Conservation (phyloP, 352 stramenopile genomes). For the Phytophthora tubulina region DNA sequence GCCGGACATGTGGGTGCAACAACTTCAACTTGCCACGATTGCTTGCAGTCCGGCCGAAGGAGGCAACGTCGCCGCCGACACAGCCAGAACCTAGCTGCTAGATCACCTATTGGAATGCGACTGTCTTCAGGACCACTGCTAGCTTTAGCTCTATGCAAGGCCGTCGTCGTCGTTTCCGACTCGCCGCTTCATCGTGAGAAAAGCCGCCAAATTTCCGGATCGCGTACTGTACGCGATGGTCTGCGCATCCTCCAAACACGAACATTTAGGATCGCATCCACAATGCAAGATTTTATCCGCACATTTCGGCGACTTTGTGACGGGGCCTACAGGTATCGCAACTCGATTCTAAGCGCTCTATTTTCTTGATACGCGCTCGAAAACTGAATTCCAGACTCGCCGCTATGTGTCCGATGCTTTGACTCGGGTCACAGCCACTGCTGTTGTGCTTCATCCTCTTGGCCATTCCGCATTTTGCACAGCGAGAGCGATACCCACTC, state of each 20-base stretch:
- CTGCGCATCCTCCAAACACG: background rate
- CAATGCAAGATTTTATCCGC: constrained; percentile 3
- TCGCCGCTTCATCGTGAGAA: background rate
- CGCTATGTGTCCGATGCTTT: background rate
- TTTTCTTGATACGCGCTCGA: too few relatives aligned
- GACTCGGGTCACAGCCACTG: background rate
- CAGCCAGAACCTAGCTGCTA: background rate
- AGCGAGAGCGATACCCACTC: constrained; percentile 11
- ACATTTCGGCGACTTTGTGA: constrained; percentile 11
- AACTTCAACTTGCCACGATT: constrained; percentile 12
- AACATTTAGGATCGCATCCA: background rate
- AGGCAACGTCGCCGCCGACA: background rate
- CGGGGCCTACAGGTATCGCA: constrained; percentile 13
- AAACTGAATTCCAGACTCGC: background rate
- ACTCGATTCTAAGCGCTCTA: background rate
- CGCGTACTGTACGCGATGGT: background rate
- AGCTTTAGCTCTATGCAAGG: too few relatives aligned
- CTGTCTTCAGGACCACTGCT: too few relatives aligned
- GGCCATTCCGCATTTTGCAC: constrained; percentile 32
- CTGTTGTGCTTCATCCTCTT: background rate
- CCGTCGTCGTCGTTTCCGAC: too few relatives aligned
- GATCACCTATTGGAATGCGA: background rate
- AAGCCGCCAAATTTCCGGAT: constrained; percentile 1
- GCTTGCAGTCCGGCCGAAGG: background rate
- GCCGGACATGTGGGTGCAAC: constrained; percentile 2